These are phyloP conservation scores for Aspergillus pseudoterreus DNA, from an alignment of 2,329 filamentous ascomycete species.

Conservation along the genomic window DNA sequence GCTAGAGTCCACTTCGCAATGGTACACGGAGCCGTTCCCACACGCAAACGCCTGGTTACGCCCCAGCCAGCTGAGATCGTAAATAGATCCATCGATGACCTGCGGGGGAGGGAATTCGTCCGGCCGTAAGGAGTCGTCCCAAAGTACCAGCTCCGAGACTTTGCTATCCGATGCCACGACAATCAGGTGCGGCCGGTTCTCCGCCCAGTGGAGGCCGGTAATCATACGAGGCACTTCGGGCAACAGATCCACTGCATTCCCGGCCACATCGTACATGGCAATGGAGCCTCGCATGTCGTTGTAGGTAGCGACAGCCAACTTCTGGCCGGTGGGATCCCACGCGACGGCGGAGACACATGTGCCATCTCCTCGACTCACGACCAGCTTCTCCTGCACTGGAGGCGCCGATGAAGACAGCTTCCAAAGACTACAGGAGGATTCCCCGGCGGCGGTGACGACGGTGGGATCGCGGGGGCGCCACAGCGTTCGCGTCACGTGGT, in stretches of 20 bases:
- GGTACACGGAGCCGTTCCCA: constrained; percentile 38
- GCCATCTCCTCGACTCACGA: constrained; percentile 30
- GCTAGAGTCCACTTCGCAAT: constrained; percentile 36
- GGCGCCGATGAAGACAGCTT: constrained; percentile 30
- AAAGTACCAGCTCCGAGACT: constrained; percentile 41
- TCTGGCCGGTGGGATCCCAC: constrained; percentile 44
- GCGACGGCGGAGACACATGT: constrained; percentile 43
- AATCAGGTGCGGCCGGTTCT: constrained; percentile 35
- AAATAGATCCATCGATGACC: constrained; percentile 35
- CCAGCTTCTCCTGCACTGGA: constrained; percentile 33
- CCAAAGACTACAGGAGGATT: constrained; percentile 45
- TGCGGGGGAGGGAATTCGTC: constrained; percentile 36
- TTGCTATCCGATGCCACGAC: constrained; percentile 42
- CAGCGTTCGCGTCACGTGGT: constrained; percentile 38
- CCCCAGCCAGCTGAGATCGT: constrained; percentile 43
- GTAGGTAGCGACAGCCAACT: constrained; percentile 46
- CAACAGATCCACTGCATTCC: constrained; percentile 42
- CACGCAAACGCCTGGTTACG: constrained; percentile 36
- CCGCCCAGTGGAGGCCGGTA: constrained; percentile 41
- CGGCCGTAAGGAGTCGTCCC: constrained; percentile 38
- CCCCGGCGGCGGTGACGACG: constrained; percentile 40
- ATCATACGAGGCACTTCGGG: constrained; percentile 44
- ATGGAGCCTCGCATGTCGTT: constrained; percentile 41
- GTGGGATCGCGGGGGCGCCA: constrained; percentile 46
- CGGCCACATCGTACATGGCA: constrained; percentile 42